Evolutionary conservation across 2,329 filamentous ascomycete genomes (phyloP), one percentile per base, ranked within the genome.

Genomic region (Knufia fluminis): DNA sequence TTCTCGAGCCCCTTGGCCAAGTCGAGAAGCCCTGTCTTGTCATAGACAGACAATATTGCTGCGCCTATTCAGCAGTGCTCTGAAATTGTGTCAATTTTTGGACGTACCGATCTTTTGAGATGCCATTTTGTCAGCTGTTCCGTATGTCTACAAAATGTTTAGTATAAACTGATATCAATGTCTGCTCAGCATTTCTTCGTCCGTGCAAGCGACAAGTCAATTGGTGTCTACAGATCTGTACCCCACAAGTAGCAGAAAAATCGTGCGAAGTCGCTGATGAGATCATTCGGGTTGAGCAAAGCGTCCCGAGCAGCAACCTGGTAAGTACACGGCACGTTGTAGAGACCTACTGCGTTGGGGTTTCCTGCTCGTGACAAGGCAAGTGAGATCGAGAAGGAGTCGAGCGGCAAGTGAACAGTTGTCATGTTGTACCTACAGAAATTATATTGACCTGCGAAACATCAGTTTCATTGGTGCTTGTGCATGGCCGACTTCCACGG

Each of bases 11-110:
- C 89, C 71, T 94, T 94, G 62, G 89, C 88, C 60, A 96, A 77
- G 71, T 96, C 90, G 59, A 96, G 74, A 59, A 95, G 79, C 53
- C 90, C 92, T 50, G 91, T 97, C 82, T 98, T 98, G 78, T 98
- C 88, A 68, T 92, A 97, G 75, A 97, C 92, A 58, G 91, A 97
- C 67, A 98, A 78, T 65, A 98, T 97, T 59, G 92, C 92, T 76
- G 41, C 23, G 40, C 24, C n/a, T 10, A 32, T 45, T 31, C 24
- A 41, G 38, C 36, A 38, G 19, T 26, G 10, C 17, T 20, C 3
- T 12, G 39, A 24, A 33, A 24, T 9, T 22, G n/a, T 28, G 2
- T n/a, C 9, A 22, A 4, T 10, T 17, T 3, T 4, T 23, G 17
- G 22, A 24, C 32, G 17, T 31, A 48, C 46, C 46, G 22, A 48